Evolutionary conservation across 805 yeast genomes (phyloP).

Genomic region (Saturnispora kantuleensis): DNA sequence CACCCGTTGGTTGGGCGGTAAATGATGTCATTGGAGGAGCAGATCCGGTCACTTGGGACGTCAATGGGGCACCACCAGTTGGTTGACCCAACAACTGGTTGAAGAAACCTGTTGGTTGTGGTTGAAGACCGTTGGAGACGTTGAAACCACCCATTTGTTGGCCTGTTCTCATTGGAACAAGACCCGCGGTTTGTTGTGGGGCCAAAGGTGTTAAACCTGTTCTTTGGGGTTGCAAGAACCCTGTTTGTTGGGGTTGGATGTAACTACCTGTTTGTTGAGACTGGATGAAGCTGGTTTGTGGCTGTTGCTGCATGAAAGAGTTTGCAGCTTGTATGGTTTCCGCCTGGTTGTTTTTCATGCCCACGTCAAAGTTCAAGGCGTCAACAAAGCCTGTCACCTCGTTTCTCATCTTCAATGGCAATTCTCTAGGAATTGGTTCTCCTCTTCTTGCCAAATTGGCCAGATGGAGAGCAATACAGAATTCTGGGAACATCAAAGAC

Average conservation of each 20-base stretch:
- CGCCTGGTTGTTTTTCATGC: slow-evolving; percentile 27
- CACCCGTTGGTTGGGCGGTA: slow-evolving; percentile 26
- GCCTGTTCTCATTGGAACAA: slow-evolving; percentile 42
- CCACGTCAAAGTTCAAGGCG: slow-evolving; percentile 71
- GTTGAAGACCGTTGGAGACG: slow-evolving; percentile 38
- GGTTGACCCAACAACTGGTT: slow-evolving; percentile 27
- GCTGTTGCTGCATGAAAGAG: not conserved
- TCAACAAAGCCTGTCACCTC: slow-evolving; percentile 88
- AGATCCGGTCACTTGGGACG: slow-evolving; percentile 42
- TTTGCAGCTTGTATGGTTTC: slow-evolving; percentile 8
- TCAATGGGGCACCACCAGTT: slow-evolving; percentile 35
- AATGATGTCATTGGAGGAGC: slow-evolving; percentile 28
- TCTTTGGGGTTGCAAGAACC: slow-evolving; percentile 36
- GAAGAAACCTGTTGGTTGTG: slow-evolving; percentile 48
- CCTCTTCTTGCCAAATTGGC: slow-evolving; percentile 73
- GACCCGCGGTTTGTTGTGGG: slow-evolving; percentile 25
- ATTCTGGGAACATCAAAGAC: slow-evolving; percentile 80
- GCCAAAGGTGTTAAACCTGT: slow-evolving; percentile 36
- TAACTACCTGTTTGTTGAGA: slow-evolving; percentile 2
- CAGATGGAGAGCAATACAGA: slow-evolving; percentile 82
- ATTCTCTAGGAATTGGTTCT: slow-evolving; percentile 58
- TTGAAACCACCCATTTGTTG: not conserved
- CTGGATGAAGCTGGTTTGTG: slow-evolving; percentile 2
- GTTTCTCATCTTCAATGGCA: slow-evolving; percentile 65
- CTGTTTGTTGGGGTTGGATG: slow-evolving; percentile 19